These are phyloP conservation scores for Populus euphratica DNA, from an alignment of 345 rosid genomes.

Conservation along the genomic window DNA sequence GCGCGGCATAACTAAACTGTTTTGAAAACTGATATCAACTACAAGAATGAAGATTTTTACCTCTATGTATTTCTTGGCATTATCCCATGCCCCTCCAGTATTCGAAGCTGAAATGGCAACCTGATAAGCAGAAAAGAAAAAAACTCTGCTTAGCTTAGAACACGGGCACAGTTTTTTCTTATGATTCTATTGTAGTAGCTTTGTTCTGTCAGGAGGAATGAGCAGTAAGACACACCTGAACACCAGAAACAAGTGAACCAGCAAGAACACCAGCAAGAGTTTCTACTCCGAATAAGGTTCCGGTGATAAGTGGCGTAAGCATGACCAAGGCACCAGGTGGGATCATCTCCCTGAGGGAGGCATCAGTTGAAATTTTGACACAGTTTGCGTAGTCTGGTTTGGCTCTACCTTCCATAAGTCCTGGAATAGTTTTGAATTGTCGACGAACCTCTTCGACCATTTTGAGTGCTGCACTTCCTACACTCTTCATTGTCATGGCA, in stretches of 20 bases:
- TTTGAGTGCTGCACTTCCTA: constrained; percentile 65
- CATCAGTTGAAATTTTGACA: constrained; percentile 72
- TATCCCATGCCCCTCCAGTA: constrained; percentile 76
- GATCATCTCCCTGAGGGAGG: constrained; percentile 62
- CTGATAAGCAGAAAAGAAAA: constrained; percentile 15
- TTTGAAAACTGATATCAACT: background rate
- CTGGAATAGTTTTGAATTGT: constrained; percentile 69
- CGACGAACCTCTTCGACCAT: constrained; percentile 78
- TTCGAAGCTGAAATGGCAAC: constrained; percentile 74
- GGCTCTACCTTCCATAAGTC: constrained; percentile 57
- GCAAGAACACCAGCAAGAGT: constrained; percentile 73
- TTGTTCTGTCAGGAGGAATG: background rate
- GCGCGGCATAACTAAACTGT: background rate
- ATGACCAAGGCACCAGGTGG: constrained; percentile 71
- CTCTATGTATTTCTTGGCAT: constrained; percentile 75
- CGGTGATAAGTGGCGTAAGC: constrained; percentile 58
- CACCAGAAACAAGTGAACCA: constrained; percentile 67
- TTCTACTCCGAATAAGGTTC: constrained; percentile 63
- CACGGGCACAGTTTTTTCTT: background rate
- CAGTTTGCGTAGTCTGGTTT: constrained; percentile 69
- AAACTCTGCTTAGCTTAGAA: background rate
- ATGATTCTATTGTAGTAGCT: background rate
- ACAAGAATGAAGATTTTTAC: constrained; percentile 17
- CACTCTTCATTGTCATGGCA: constrained; percentile 76
- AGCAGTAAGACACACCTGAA: constrained; percentile 34